Percentiles rank a stretch among this genome's conserved stretches.
These are phyloP conservation scores for Alternaria triticimaculans DNA, from an alignment of 2,329 filamentous ascomycete species.

Conservation along the genomic window DNA sequence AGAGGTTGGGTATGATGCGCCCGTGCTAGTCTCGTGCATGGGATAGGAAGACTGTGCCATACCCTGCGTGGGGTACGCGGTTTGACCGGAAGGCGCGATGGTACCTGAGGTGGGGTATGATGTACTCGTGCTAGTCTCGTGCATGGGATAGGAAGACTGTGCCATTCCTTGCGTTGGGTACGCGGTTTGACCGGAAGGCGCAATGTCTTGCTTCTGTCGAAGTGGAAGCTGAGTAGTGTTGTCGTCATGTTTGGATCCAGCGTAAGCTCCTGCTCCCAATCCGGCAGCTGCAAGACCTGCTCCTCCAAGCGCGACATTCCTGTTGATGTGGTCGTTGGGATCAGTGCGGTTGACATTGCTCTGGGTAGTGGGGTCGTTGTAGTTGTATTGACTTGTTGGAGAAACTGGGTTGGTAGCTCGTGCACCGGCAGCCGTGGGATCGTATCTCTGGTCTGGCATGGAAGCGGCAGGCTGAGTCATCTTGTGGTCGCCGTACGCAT, in stretches of 20 bases:
- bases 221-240: slow-evolving; percentile 14
- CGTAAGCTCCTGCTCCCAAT: slow-evolving; percentile 20
- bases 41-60: slow-evolving; percentile 10
- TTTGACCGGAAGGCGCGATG: slow-evolving; percentile 7
- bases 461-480: slow-evolving; percentile 40
- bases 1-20: slow-evolving; percentile 7
- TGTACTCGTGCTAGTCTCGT: slow-evolving; percentile 7
- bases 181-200: slow-evolving; percentile 6
- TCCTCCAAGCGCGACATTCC: slow-evolving; percentile 33
- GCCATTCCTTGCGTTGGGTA: slow-evolving; percentile 3
- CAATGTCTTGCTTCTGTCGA: slow-evolving; percentile 14
- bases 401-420: slow-evolving; percentile 29
- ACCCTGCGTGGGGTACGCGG: slow-evolving; percentile 2
- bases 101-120: slow-evolving; percentile 15
- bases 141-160: slow-evolving; percentile 9
- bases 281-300: slow-evolving; percentile 24
- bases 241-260: slow-evolving; percentile 15
- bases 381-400: slow-evolving; percentile 21
- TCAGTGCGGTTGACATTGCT: slow-evolving; percentile 24
- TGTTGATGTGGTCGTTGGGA: slow-evolving; percentile 16
- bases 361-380: slow-evolving; percentile 18
- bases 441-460: slow-evolving; percentile 43
- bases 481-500: slow-evolving; percentile 38
- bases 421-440: slow-evolving; percentile 30
- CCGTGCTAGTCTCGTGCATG: slow-evolving; percentile 7